Conservation (phyloP, 2,329 filamentous ascomycete genomes). For the Alternaria gaisen region DNA sequence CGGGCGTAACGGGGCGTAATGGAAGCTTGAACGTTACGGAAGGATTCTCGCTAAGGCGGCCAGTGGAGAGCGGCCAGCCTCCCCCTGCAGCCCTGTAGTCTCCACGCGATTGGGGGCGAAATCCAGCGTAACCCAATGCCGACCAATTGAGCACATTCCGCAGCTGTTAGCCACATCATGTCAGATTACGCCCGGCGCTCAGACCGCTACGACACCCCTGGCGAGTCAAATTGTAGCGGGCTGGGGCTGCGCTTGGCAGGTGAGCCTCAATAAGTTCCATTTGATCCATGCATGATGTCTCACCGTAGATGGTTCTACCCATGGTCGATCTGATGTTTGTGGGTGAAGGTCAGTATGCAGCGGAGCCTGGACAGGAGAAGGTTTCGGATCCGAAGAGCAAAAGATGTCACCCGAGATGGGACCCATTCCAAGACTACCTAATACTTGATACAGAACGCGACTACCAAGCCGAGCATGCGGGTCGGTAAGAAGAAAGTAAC, state of each 20-base stretch:
- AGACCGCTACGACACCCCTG: constrained; percentile 14
- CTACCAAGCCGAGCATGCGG: constrained; percentile 19
- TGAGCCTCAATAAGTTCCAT: constrained; percentile 23
- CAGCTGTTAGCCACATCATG: constrained; percentile 25
- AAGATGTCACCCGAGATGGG: constrained; percentile 29
- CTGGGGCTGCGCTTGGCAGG: constrained; percentile 16
- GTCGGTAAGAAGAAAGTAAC: constrained; percentile 8
- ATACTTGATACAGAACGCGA: constrained; percentile 45
- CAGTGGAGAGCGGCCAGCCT: constrained; percentile 15
- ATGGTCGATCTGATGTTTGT: constrained; percentile 7
- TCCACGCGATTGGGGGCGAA: constrained; percentile 23
- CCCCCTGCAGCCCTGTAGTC: constrained; percentile 18
- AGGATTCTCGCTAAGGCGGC: constrained; percentile 26
- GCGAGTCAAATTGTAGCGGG: constrained; percentile 10
- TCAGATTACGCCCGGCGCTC: constrained; percentile 39
- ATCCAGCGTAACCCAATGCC: constrained; percentile 6
- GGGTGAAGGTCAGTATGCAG: constrained; percentile 6
- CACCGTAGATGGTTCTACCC: constrained; percentile 22
- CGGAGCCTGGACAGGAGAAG: constrained; percentile 7
- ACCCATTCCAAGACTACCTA: constrained; percentile 45
- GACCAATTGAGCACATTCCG: constrained; percentile 24
- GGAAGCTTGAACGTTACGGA: constrained; percentile 28
- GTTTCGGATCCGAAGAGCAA: constrained; percentile 26
- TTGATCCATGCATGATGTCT: constrained; percentile 23
- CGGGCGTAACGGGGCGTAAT: constrained; percentile 27